Evolutionary conservation across 1,284 basidiomycete genomes (phyloP), one percentile per base, ranked within the genome.

Genomic region (Trichosporon sp.): DNA sequence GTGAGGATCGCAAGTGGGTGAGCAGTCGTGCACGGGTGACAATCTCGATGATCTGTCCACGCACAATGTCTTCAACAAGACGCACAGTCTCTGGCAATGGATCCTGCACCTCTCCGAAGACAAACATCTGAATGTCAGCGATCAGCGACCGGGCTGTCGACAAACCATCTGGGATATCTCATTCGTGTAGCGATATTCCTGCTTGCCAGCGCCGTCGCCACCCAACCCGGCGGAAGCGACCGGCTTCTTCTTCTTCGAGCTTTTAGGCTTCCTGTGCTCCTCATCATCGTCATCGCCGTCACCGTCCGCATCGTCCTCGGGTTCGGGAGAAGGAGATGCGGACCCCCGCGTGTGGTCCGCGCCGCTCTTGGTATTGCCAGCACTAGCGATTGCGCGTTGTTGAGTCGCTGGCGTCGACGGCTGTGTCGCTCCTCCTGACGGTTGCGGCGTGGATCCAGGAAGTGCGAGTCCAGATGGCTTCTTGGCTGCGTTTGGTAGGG

Each of bases 21-120:
- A 95, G 84, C 1, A 86, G 86, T 16, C 93, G 87, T 3, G 95
- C 94, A 81, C 96, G 92, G 0, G 95, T 85, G 66, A 97, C 93
- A 69, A 98, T 87, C 78, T 98, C 94, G 64, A 95, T 90, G 58
- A 97, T 86, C 71, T 98, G 94, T 65, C 89, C 86, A 33, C 92
- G 86, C n/a, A 97, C 91, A 64, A 97, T 93, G 77, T 99, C 94
- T 79, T 98, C 94, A 10, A 99, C 91, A 29, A 95, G 85, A 71
- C 90, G 90, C 5, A 95, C 89, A 0, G 95, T 95, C 62, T 94
- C 92, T 7, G 86, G 84, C 61, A 89, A 86, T 0, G 94, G 92
- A 66, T 96, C 92, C 74, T 92, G 90, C 0, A 96, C 90, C 79
- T 95, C 93, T 4, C 92, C 94, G 78, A 96, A 96, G 52, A 98